phyloP scores from a whole-genome alignment of 176 grass and related monocot species.

The Oropetium thomaeum region DNA sequence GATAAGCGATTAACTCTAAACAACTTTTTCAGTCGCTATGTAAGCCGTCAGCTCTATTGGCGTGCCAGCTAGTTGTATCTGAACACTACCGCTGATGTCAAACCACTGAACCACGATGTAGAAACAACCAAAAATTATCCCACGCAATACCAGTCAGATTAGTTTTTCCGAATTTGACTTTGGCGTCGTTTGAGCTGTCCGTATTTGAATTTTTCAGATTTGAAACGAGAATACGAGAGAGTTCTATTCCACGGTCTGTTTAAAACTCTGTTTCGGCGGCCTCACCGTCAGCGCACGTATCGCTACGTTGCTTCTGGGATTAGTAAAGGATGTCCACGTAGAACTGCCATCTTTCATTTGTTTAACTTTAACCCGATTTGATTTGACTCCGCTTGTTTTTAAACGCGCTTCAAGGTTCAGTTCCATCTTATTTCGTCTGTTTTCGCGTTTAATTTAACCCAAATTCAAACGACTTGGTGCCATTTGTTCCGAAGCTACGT shows the following conservation, averaged over 20 bases:
- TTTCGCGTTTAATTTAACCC: neutral
- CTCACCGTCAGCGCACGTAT: neutral
- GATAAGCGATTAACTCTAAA: neutral
- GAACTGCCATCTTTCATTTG: neutral
- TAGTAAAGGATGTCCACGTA: neutral
- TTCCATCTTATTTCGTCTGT: neutral
- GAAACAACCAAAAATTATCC: neutral
- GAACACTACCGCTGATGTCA: neutral
- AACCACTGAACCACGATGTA: neutral
- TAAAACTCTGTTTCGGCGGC: neutral
- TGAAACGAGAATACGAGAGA: neutral
- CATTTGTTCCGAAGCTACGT: neutral
- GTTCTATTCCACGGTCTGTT: neutral
- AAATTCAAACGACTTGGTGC: slow-evolving; percentile 15
- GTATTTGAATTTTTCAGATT: neutral
- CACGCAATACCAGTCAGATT: neutral
- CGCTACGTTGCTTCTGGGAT: neutral
- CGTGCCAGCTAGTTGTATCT: neutral
- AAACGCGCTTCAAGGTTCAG: neutral
- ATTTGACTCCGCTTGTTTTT: slow-evolving; percentile 6
- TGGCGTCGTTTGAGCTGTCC: neutral
- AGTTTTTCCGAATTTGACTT: slow-evolving; percentile 21
- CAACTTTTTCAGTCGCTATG: neutral
- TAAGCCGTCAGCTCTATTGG: neutral
- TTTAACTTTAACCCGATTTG: neutral